These are phyloP conservation scores for Avena sativa DNA, from an alignment of 176 grass and related monocot species.

Conservation along the genomic window DNA sequence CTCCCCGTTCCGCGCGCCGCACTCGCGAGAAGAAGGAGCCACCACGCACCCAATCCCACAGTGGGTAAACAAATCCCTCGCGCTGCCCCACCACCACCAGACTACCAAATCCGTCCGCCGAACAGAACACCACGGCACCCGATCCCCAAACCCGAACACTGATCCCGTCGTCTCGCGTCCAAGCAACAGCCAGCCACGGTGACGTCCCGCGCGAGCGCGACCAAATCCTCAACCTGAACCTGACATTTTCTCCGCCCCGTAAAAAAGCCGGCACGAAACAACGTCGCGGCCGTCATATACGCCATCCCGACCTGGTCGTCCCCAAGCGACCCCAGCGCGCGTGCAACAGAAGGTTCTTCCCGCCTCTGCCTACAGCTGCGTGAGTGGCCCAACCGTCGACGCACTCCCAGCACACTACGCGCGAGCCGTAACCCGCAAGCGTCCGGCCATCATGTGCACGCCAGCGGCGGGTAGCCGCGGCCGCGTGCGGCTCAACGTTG, in stretches of 20 bases:
- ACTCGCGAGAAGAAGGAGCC: background rate
- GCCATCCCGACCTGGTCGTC: conserved; percentile 2
- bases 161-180: conserved; percentile 18
- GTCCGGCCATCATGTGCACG: conserved; percentile 23
- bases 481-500: conserved; percentile 80
- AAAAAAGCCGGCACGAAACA: conserved; percentile 26
- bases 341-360: conserved; percentile 11
- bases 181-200: conserved; percentile 37
- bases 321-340: background rate
- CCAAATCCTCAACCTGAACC: conserved; percentile 21
- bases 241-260: conserved; percentile 31
- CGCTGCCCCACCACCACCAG: conserved; percentile 8
- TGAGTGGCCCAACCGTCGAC: background rate
- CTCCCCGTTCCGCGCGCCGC: background rate
- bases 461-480: conserved; percentile 12
- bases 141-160: conserved; percentile 19
- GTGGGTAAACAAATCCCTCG: background rate
- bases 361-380: background rate
- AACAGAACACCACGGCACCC: background rate
- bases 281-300: conserved; percentile 21
- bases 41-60: conserved; percentile 4
- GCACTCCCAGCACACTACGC: background rate
- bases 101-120: background rate
- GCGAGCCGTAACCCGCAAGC: background rate
- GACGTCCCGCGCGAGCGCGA: background rate